Evolutionary conservation across 108 stramenopile genomes (phyloP).

Genomic region (Nannochloropsis granulata): DNA sequence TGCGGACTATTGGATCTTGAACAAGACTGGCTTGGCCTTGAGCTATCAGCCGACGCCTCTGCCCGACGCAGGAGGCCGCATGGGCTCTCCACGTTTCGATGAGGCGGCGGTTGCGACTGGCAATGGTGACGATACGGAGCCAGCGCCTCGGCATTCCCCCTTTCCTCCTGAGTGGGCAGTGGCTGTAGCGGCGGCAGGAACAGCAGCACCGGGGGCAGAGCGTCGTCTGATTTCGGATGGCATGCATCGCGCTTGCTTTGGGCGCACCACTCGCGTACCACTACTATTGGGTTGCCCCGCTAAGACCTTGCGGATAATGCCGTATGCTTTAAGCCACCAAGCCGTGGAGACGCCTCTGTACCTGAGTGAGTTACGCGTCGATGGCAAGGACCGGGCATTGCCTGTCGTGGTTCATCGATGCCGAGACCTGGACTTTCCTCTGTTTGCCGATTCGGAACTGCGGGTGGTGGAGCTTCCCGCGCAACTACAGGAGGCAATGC

Average conservation of each 20-base stretch:
- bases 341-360: background rate
- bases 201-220: background rate
- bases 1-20: background rate
- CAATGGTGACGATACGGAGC: background rate
- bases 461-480: background rate
- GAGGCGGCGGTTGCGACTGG: background rate
- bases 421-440: background rate
- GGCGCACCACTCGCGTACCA: background rate
- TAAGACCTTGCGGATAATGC: background rate
- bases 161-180: background rate
- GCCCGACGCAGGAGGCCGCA: background rate
- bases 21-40: background rate
- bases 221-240: background rate
- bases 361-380: background rate
- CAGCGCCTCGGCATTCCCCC: background rate
- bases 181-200: background rate
- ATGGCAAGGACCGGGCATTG: background rate
- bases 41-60: background rate
- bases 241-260: background rate
- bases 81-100: background rate
- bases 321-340: background rate
- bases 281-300: background rate
- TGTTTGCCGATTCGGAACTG: background rate
- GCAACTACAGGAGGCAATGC: background rate
- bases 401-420: background rate